Base-by-base conservation (phyloP, 768 basidiomycete species). In the Sarcomyxa edulis region DNA sequence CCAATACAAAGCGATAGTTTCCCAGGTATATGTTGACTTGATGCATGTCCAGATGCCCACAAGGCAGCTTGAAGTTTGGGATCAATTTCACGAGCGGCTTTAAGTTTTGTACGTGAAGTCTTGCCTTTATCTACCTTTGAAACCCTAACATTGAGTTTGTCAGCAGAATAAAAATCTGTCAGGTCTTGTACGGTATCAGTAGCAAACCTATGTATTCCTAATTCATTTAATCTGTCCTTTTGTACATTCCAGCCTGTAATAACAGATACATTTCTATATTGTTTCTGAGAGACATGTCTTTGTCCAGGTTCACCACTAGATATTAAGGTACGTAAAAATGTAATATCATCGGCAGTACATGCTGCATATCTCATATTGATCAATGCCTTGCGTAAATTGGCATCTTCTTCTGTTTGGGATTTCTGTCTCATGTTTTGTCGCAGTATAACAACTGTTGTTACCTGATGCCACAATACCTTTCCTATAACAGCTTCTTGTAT, bases 161-260 rank as follows among this genome's bases (percentile, higher is more conserved):
- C 59, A 15, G 48, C 44, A 5, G 56, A 56, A 39, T 43, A 58
- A 31, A 62, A 60, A 14, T 50, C 31, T 2, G 22, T 26, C 1
- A 64, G 34, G 1, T 19, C n/a, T 44, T 60, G 59, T 1, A 31
- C 34, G 1, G 52, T 55, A 14, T 67, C 64, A 14, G 23, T 9
- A 3, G 67, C 59, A 56, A 65, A 71, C 10, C 55, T 41, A 10
- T 35, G 6, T 11, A 36, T 25, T 2, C 62, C 62, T 1, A 60
- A 5, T 7, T 46, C n/a, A 48, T 71, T 71, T 0, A 68, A 53
- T 37, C 48, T 41, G 45, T 70, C 68, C 39, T 62, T 60, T 15
- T 62, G 51, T 8, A 48, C 21, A 54, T 68, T 69, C n/a, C 45
- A 44, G 2, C 54, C 51, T 2, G 63, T 67, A 22, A 72, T 71